Base-by-base conservation (phyloP, 768 basidiomycete species). In the Trametes villosa region DNA sequence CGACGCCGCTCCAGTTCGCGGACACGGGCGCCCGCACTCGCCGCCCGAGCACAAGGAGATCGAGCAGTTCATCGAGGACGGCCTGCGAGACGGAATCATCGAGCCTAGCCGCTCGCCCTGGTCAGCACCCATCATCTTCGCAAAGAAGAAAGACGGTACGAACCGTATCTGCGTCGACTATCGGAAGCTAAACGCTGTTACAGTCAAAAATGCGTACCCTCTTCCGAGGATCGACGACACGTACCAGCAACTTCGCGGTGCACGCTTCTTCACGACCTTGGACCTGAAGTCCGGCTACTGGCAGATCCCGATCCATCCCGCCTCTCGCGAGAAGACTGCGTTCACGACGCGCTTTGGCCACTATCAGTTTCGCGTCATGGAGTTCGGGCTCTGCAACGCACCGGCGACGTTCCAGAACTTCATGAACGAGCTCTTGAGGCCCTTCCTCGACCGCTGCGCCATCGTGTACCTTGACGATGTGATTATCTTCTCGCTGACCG, bases 151-250 rank as follows among this genome's bases (percentile, higher is more conserved):
- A 45, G 56, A 65, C 46, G 60, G 64, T 11, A 41, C 22, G 20
- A 30, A 52, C 12, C 54, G 59, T 15, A 49, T 33, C 9, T 29
- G 33, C n/a, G 15, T n/a, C 7, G 52, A 53, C 52, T 53, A 72
- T 36, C 34, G 67, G 20, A 18, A 50, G 24, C 62, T 65, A 17
- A 68, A 68, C 41, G 38, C 51, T 7, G 57, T 67, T 9, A 68
- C 62, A n/a, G 34, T 24, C 11, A 67, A 64, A 52, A 50, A 68
- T 49, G 38, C 48, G 9, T 68, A 62, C 34, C 67, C 67, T 2
- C n/a, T 68, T 0, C 66, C 69, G 6, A 57, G 57, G 22, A 65
- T 69, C 26, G 20, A 36, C 4, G 62, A 68, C 20, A 48, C 67
- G 20, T 30, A 65, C 15, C 46, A 67, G 27, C 46, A 60, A 17